Evolutionary conservation across 23 red algal genomes (phyloP), one percentile per base, ranked within the genome.

Genomic region (Agarophyton chilense): DNA sequence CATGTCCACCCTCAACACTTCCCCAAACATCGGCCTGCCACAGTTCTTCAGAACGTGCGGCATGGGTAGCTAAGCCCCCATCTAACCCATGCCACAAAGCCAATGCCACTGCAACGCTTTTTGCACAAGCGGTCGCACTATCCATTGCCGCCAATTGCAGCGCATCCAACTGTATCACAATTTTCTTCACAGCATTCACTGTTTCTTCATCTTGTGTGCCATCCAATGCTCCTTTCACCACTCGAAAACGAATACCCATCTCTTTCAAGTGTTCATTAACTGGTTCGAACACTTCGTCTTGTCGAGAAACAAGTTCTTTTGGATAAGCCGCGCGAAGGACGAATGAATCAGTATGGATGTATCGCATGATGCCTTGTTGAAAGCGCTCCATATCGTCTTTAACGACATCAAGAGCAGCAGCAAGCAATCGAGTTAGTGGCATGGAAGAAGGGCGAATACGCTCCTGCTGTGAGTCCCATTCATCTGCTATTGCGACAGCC

Each of bases 1-100:
- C 94, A 92, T 96, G 94, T 28, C 94, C 76, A 18, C 94, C 94
- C 50, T 88, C 78, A 7, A 96, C 94, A 26, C 42, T 75, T 36
- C 94, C 94, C 88, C 89, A 96, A 24, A 90, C 79, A 21, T 80
- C 61, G 14, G 43, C 52, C 72, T 96, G 94, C 84, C 84, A 96
- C 31, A 60, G 42, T 73, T 96, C 94, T 58, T 96, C 94, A 51
- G 70, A 87, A 21, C 94, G 64, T 45, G 89, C 78, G 24, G 92
- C 92, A 17, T 55, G 47, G 2, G 54, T 16, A 28, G 92, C 92
- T 31, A 54, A 22, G 6, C 56, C 74, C 12, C 49, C 81, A 14
- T 72, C 53, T n/a, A 95, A 54, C 25, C 92, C 81, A 53, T 88
- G 46, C 53, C 61, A 56, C 84, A 95, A 55, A 14, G 92, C 92